Base-by-base conservation (phyloP, 1,284 basidiomycete genomes). In the Ustilago crameri region DNA sequence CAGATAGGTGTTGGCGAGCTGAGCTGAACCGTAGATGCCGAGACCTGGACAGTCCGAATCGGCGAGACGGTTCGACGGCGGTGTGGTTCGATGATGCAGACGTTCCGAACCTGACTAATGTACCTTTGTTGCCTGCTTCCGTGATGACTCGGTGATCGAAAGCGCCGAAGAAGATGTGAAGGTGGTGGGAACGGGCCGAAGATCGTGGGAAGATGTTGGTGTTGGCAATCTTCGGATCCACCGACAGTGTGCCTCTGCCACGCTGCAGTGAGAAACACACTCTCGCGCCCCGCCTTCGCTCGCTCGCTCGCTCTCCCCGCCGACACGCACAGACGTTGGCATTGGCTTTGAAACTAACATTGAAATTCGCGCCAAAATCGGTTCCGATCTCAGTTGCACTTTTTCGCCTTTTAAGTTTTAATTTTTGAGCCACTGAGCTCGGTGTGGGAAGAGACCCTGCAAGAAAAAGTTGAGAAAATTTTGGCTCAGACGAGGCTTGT, bases 141-240 rank as follows among this genome's bases (percentile, higher is more conserved):
- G 30, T 12, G 30, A 30, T 30, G 30, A 12, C 12, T 30, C 7
- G 12, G 12, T 7, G 7, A 30, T 12, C 12, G 5, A 32, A 5
- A 30, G 32, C 20, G 24, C 18, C 3, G 8, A 40, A 18, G 38
- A 9, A 40, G 17, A 8, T 9, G n/a, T n/a, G 17, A 40, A 12
- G 18, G 38, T 42, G 22, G 41, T n/a, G 22, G 44, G 35, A 10
- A 35, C 20, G 38, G 27, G 18, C 12, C 30, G 23, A 30, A 12
- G n/a, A 18, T 20, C 27, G 38, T n/a, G 27, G 45, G 43, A 24
- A 23, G 10, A 34, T 41, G 44, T 41, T 26, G 18, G 54, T 56
- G 51, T 52, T 65, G 45, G 40, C 46, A 46, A 54, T 40, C 47
- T 59, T 58, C 56, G 62, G 56, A 51, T 43, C 54, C 40, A 42